Evolutionary conservation across 495 filamentous ascomycete genomes (phyloP).

Genomic region (Podospora pseudoanserina): DNA sequence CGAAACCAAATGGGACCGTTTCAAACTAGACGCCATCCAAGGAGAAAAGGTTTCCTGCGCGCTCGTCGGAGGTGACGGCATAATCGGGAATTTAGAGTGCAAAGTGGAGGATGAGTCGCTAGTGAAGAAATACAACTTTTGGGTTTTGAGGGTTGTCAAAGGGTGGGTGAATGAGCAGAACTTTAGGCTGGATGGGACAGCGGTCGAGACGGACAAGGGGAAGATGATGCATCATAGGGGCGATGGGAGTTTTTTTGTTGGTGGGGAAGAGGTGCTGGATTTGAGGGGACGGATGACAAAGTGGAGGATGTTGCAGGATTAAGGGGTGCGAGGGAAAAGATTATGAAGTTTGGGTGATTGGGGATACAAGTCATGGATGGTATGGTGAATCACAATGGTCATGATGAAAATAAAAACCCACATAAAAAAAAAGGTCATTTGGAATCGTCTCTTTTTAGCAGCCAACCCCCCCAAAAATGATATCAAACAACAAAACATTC

Average conservation of each 20-base stretch:
- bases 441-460: background rate
- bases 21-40: background rate
- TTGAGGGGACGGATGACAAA: background rate
- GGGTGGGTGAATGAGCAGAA: background rate
- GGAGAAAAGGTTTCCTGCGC: background rate
- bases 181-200: background rate
- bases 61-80: background rate
- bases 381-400: too few species aligned
- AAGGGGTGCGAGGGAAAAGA: background rate
- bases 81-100: conserved; percentile 1
- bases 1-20: background rate
- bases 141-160: background rate
- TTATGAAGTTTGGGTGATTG: too few species aligned
- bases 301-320: conserved; percentile 1
- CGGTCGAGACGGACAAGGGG: background rate
- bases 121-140: background rate
- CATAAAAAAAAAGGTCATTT: background rate
- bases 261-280: background rate
- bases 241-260: background rate
- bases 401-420: too few species aligned
- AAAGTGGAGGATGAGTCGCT: background rate
- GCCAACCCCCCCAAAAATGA: background rate
- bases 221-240: conserved; percentile 2
- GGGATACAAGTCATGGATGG: too few species aligned
- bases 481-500: too few species aligned